Evolutionary conservation across 2,329 filamentous ascomycete species (phyloP).

Genomic region (Stylonectria norvegica): DNA sequence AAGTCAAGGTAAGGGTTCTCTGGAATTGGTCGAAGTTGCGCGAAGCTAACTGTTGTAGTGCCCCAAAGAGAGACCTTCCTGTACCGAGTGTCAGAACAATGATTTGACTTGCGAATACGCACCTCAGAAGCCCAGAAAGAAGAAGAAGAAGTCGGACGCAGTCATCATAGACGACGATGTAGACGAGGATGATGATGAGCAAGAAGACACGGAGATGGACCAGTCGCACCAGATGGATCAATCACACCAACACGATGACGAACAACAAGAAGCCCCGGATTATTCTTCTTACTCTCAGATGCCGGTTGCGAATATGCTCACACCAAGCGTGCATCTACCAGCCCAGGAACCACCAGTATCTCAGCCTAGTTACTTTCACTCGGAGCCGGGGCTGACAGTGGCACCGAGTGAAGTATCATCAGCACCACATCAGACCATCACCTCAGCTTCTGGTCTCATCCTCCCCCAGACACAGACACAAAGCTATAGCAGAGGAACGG

Average conservation of each 20-base stretch:
- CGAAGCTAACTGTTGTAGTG: conserved; percentile 31
- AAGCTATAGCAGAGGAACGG: conserved; percentile 7
- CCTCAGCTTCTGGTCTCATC: conserved; percentile 8
- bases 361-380: conserved; percentile 28
- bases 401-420: conserved; percentile 21
- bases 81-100: conserved; percentile 34
- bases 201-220: conserved; percentile 14
- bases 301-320: conserved; percentile 29
- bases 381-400: conserved; percentile 24
- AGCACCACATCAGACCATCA: conserved; percentile 12
- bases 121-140: conserved; percentile 27
- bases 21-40: neutral
- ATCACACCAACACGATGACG: conserved; percentile 11
- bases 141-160: conserved; percentile 19
- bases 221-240: conserved; percentile 16
- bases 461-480: conserved; percentile 15
- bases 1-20: conserved; percentile 35
- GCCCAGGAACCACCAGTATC: conserved; percentile 16
- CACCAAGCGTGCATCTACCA: conserved; percentile 18
- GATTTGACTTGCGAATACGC: conserved; percentile 39
- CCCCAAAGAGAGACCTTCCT: conserved; percentile 38
- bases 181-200: conserved; percentile 13
- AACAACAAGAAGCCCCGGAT: conserved; percentile 12
- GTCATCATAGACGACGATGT: conserved; percentile 12
- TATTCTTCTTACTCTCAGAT: conserved; percentile 28